These are phyloP conservation scores for Coemansia sp. DNA, from an alignment of 371 early-diverging fungal genomes.

Conservation along the genomic window DNA sequence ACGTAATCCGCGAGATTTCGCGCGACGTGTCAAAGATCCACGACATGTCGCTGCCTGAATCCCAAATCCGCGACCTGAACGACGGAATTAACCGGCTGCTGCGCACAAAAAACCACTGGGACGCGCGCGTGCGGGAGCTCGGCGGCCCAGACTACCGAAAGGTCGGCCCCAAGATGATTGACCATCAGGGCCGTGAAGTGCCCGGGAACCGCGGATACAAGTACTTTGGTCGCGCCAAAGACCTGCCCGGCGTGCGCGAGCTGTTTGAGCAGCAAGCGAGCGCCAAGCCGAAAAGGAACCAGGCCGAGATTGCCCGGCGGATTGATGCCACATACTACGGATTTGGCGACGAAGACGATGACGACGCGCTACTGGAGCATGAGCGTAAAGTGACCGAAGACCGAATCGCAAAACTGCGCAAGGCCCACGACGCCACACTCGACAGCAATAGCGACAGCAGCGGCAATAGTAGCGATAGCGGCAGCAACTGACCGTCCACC, in stretches of 20 bases:
- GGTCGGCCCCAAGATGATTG: slow-evolving; percentile 75
- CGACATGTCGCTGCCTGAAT: slow-evolving; percentile 84
- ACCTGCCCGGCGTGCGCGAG: slow-evolving; percentile 93
- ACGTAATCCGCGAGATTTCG: slow-evolving; percentile 85
- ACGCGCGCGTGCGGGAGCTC: slow-evolving; percentile 82
- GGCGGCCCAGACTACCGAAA: slow-evolving; percentile 95
- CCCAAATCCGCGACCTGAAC: slow-evolving; percentile 91
- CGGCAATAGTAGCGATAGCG: slow-evolving; percentile 7
- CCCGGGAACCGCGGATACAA: slow-evolving; percentile 92
- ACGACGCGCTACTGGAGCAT: slow-evolving; percentile 75
- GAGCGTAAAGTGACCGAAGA: slow-evolving; percentile 58
- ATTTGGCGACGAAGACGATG: slow-evolving; percentile 88
- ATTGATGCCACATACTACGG: slow-evolving; percentile 96
- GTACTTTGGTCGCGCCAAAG: slow-evolving; percentile 97
- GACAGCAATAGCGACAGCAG: slow-evolving; percentile 8
- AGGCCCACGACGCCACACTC: slow-evolving; percentile 37
- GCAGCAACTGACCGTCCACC: neutral
- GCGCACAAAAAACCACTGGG: slow-evolving; percentile 92
- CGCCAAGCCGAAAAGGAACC: slow-evolving; percentile 54
- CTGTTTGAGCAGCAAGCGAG: slow-evolving; percentile 74
- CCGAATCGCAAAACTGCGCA: slow-evolving; percentile 24
- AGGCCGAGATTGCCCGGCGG: slow-evolving; percentile 73
- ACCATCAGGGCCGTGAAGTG: slow-evolving; percentile 85
- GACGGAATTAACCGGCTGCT: slow-evolving; percentile 94
- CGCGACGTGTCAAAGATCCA: slow-evolving; percentile 88